A percentile compares a stretch with the other conserved stretches of the same genome.
phyloP scores from a whole-genome alignment of 495 filamentous ascomycete species.

The Tuber magnatum region DNA sequence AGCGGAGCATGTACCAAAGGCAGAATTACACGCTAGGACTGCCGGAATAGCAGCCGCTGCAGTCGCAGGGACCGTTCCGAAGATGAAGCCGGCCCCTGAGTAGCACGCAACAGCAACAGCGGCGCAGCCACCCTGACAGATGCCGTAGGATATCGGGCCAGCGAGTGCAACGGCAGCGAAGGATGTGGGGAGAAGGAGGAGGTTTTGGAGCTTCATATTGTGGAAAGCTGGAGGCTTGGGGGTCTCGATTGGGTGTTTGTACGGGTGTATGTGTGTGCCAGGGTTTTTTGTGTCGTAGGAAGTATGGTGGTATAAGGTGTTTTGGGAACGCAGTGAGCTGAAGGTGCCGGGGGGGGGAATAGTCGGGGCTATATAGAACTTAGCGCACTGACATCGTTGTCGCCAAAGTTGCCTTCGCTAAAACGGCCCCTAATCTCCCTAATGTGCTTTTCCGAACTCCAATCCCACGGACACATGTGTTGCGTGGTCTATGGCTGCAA shows the following conservation, averaged over 20 bases:
- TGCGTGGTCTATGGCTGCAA: background rate
- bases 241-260: background rate
- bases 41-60: conserved; percentile 44
- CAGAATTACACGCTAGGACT: conserved; percentile 47
- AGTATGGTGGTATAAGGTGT: background rate
- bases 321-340: background rate
- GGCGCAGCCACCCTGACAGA: conserved; percentile 51
- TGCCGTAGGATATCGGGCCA: conserved; percentile 45
- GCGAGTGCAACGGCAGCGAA: conserved; percentile 30
- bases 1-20: conserved; percentile 48
- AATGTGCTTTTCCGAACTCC: background rate
- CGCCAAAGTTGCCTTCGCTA: background rate
- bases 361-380: background rate
- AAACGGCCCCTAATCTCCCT: background rate
- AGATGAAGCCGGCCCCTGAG: conserved; percentile 47
- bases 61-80: conserved; percentile 43
- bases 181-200: background rate
- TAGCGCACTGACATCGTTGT: background rate
- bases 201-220: conserved; percentile 3
- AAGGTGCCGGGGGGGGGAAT: background rate
- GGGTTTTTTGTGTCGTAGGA: background rate
- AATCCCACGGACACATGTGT: background rate
- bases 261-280: background rate
- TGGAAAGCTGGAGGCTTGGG: background rate
- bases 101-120: conserved; percentile 51